Base-by-base conservation (phyloP, 2,329 filamentous ascomycete genomes). In the Zarea fungicola region DNA sequence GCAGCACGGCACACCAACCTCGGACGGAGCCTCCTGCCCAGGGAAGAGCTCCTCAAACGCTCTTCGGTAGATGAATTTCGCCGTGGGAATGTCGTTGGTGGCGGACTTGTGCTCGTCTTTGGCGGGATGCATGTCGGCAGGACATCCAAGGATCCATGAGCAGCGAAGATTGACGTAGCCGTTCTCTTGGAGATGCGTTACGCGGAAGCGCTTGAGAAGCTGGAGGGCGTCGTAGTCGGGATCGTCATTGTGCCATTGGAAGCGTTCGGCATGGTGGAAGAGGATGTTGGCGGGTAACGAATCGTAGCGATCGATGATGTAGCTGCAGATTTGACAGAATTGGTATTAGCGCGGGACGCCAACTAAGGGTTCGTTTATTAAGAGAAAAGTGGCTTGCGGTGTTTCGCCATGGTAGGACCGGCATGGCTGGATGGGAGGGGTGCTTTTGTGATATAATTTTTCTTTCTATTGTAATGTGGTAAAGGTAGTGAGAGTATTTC, bases 121-220 rank as follows among this genome's bases (percentile, higher is more conserved):
- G 16, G 63, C 56, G 2, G 72, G 73, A 5, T 63, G 62, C 56
- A 78, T 73, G 65, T 75, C 72, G 41, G 56, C 60, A 4, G 74
- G 70, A 53, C 80, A 84, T 8, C 80, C 80, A 3, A 79, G 75
- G 35, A 73, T 67, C 75, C 73, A 78, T 54, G 75, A 75, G 60
- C 81, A 84, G 44, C 80, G 75, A 43, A 84, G 69, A 57, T 83
- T 83, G 54, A 76, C 73, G 59, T 83, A 84, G 39, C 80, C 80
- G 43, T 72, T 66, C 45, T 69, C 61, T 41, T 72, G 69, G n/a
- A 83, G 68, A 49, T 77, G 72, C 18, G 72, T 62, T 19, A 77
- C 59, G 22, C 70, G 71, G 14, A 82, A 68, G 32, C 64, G 65
- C 42, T 68, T 71, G 49, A 82, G 71, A 3, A 73, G 67, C 3